Base-by-base conservation (phyloP, 306 rosid species). In the Medicago lupulina region DNA sequence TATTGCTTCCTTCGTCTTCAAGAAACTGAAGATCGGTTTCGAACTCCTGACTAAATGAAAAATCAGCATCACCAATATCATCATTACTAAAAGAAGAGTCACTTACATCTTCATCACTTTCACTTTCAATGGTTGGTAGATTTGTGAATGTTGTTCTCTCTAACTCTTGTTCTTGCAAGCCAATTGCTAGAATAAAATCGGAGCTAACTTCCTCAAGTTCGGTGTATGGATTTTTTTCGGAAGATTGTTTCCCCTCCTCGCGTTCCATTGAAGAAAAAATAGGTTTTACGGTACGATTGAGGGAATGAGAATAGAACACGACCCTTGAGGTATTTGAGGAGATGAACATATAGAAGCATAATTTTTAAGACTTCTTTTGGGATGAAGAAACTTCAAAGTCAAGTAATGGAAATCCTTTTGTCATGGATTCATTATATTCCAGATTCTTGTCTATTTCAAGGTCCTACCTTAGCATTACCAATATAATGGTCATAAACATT, bases 111-210 rank as follows among this genome's bases (percentile, higher is more conserved):
- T 76, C 85, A 3, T 85, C 87, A 3, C 70, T 71, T 7, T 82
- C 92, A 9, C 93, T 90, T 78, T 86, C 93, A 11, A 83, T 83
- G 15, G 92, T 81, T 51, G 80, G 73, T 2, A 82, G 88, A 85
- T 63, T 77, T 21, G 88, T 18, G 54, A 66, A 70, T 9, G 80
- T 77, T 10, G 81, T 72, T 54, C 76, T 75, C 60, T 87, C 61
- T 19, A 18, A 19, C 61, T 55, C 95, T 64, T 87, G 95, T 76
- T 88, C 94, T 58, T 88, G 96, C 89, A 84, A 36, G 44, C 80
- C 72, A 39, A 86, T 83, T 72, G 96, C 91, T 28, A 88, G 80
- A 54, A 76, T 66, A 28, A 80, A 85, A 77, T 91, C 95, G 0
- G 82, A 68, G 84, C 84, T 83, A 17, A 81, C 88, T 83, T 86